Base-by-base conservation (phyloP, 495 filamentous ascomycete genomes). In the Aspergillus homomorphus region DNA sequence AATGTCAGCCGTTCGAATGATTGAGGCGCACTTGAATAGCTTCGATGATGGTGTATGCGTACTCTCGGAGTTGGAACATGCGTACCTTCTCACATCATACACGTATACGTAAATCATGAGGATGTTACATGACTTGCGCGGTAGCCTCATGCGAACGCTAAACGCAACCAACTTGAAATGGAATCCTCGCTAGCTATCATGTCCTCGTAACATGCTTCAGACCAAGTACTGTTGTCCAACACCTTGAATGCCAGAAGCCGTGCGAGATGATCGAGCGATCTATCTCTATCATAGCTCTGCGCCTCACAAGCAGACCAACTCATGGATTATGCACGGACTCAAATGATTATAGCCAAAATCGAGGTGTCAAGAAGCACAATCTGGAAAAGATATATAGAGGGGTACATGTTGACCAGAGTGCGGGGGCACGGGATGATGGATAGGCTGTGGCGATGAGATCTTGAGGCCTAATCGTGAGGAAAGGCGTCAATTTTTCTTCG, bases 401-500 rank as follows among this genome's bases (percentile, higher is more conserved):
- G 33, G 12, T 38, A 38, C 5, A 10, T 12, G 33, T 5, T 38
- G 33, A 5, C 33, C 33, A 12, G 33, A 9, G 4, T 38, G 33
- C 33, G 12, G 2, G 33, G 33, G 2, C 7, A 38, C 33, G 33
- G 15, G 2, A 12, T 14, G 33, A 12, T 12, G 33, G 33, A 2
- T 12, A 38, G 33, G 33, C 12, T 9, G 33, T 5, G 33, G 10
- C 4, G 33, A 38, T 12, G 15, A 38, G 10, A 14, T 12, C 33
- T 5, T 5, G 33, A 14, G 5, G 10, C 10, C 10, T 12, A 10
- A 9, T 38, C 33, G 33, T 6, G 33, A 12, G 33, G 33, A 12
- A 12, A 38, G 15, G 33, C 15, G 33, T 66, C 45, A 68, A 57
- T 72, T 69, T 58, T 67, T 68, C 58, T 63, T 64, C 20, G 57